Conservation (phyloP, 768 basidiomycete genomes). For the Trametes punicea region DNA sequence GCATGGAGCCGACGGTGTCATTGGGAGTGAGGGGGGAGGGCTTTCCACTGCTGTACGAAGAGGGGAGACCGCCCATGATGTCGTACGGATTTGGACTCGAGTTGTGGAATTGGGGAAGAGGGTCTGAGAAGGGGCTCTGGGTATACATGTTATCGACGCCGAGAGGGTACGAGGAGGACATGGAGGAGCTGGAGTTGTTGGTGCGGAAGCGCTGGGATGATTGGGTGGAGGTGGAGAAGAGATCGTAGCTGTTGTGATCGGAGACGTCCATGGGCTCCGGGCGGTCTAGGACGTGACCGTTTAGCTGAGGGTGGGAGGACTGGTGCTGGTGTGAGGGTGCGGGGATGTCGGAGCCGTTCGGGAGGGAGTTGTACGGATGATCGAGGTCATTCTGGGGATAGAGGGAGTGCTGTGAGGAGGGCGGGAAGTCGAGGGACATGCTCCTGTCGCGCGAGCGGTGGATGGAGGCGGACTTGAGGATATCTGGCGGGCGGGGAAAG, state of each 20-base stretch:
- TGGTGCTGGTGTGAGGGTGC: slow-evolving; percentile 32
- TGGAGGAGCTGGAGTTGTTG: slow-evolving; percentile 70
- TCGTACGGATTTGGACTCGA: slow-evolving; percentile 58
- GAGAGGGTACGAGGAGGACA: slow-evolving; percentile 53
- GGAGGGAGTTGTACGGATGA: slow-evolving; percentile 47
- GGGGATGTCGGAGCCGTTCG: slow-evolving; percentile 37
- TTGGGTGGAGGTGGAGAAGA: slow-evolving; percentile 51
- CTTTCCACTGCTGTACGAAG: slow-evolving; percentile 69
- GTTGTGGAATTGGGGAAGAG: slow-evolving; percentile 53
- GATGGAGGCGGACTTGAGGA: slow-evolving; percentile 41
- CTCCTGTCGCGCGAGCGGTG: slow-evolving; percentile 36
- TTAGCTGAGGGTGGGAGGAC: slow-evolving; percentile 30
- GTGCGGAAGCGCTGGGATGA: slow-evolving; percentile 57
- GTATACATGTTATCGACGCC: slow-evolving; percentile 57
- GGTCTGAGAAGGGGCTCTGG: slow-evolving; percentile 56
- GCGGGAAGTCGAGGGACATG: slow-evolving; percentile 55
- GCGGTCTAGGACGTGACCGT: slow-evolving; percentile 45
- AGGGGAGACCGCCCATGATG: slow-evolving; percentile 58
- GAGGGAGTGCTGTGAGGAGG: slow-evolving; percentile 41
- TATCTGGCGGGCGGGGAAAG: slow-evolving; percentile 29
- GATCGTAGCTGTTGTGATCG: slow-evolving; percentile 61
- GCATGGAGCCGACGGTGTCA: slow-evolving; percentile 57
- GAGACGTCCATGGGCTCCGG: slow-evolving; percentile 51
- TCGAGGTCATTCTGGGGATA: slow-evolving; percentile 59
- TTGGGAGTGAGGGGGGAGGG: slow-evolving; percentile 72